Evolutionary conservation across 108 stramenopile species (phyloP).

Genomic region (Nitzschia palea): DNA sequence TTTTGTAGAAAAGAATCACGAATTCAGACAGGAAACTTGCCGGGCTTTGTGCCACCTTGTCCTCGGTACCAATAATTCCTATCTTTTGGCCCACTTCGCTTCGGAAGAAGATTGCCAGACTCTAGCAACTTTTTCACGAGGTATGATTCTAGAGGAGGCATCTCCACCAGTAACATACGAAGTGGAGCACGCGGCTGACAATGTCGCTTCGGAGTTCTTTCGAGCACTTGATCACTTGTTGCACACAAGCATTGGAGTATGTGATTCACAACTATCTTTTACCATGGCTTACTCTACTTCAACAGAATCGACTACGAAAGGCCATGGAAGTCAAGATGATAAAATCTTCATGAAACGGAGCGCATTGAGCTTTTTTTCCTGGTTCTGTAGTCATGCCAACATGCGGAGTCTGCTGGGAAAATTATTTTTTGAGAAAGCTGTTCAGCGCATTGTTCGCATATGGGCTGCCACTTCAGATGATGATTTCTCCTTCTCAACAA

Average conservation of each 20-base stretch:
- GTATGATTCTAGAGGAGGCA: not conserved
- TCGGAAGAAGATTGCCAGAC: slow-evolving; percentile 23
- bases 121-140: not conserved
- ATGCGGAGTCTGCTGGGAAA: slow-evolving; percentile 12
- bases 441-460: slow-evolving; percentile 35
- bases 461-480: slow-evolving; percentile 20
- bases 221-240: slow-evolving; percentile 29
- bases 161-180: not conserved
- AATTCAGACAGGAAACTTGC: slow-evolving; percentile 16
- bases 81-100: slow-evolving; percentile 35
- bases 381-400: slow-evolving; percentile 29
- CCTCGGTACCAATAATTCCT: not conserved
- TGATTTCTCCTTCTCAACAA: not conserved
- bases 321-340: not conserved
- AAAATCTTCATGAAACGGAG: slow-evolving; percentile 13
- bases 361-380: slow-evolving; percentile 25
- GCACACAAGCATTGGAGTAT: slow-evolving; percentile 16
- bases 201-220: slow-evolving; percentile 30
- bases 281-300: slow-evolving; percentile 17
- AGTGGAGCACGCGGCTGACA: slow-evolving; percentile 3
- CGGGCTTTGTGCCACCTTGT: slow-evolving; percentile 7
- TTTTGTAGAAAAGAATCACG: slow-evolving; percentile 23
- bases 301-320: not conserved
- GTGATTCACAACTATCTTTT: slow-evolving; percentile 40
- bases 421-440: slow-evolving; percentile 31